These are phyloP conservation scores for Periglandula ipomoeae DNA, from an alignment of 2,329 filamentous ascomycete genomes.

Conservation along the genomic window DNA sequence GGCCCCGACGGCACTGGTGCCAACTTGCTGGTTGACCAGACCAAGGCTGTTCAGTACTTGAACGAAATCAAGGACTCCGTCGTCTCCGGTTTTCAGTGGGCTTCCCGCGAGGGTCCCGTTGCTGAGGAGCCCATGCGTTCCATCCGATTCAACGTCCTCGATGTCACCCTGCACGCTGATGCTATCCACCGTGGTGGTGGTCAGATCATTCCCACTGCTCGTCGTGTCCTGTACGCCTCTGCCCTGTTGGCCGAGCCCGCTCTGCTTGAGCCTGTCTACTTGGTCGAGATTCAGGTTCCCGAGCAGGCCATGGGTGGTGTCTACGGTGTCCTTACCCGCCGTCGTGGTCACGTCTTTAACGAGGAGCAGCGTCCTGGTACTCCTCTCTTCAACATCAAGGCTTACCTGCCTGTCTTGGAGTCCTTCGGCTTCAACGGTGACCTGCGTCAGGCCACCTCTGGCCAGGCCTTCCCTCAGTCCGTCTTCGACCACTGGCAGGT, in stretches of 20 bases:
- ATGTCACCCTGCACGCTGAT: constrained; percentile 99
- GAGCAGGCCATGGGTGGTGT: constrained; percentile 99
- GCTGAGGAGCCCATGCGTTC: constrained; percentile 98
- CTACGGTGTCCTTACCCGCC: constrained; percentile 95
- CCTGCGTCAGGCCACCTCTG: constrained; percentile 84
- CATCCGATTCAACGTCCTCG: constrained; percentile 96
- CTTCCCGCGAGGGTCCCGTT: constrained; percentile 91
- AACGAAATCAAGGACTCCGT: constrained; percentile 99
- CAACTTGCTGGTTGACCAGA: constrained; percentile 99
- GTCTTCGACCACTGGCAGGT: constrained; percentile 99
- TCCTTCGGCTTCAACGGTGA: constrained; percentile 99
- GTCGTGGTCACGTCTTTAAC: constrained; percentile 97
- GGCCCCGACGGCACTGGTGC: constrained; percentile 95
- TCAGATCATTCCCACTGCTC: constrained; percentile 95
- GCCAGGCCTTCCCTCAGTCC: constrained; percentile 97
- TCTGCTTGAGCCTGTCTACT: constrained; percentile 94
- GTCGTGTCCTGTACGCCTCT: constrained; percentile 94
- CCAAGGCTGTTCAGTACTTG: constrained; percentile 99
- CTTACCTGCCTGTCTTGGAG: constrained; percentile 92
- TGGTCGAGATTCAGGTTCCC: constrained; percentile 98
- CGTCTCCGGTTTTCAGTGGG: constrained; percentile 99
- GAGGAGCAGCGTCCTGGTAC: constrained; percentile 98
- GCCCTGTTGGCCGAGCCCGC: constrained; percentile 83
- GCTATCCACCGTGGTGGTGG: constrained; percentile 99
- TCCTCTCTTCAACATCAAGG: constrained; percentile 98